Percentiles rank a stretch among this genome's conserved stretches.
These are phyloP conservation scores for Blastocystis sp. DNA, from an alignment of 352 stramenopile genomes.

Conservation along the genomic window DNA sequence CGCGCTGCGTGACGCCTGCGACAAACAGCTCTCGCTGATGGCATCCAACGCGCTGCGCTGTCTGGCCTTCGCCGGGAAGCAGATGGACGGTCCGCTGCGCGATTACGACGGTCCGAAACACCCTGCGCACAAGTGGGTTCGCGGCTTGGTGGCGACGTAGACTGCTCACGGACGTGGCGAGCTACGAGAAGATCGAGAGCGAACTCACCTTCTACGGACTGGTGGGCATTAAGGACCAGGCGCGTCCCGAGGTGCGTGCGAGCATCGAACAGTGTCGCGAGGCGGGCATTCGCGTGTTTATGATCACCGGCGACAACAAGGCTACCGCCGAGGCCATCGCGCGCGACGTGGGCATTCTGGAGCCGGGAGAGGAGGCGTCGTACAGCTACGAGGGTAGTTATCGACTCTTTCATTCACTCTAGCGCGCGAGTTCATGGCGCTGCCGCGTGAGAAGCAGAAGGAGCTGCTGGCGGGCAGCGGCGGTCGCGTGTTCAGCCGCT, in stretches of 20 bases:
- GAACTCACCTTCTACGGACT: constrained; percentile 85
- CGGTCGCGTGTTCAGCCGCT: constrained; percentile 79
- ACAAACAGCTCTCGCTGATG: constrained; percentile 69
- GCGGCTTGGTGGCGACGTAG: background rate
- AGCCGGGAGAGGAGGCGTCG: constrained; percentile 28
- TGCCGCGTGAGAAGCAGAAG: background rate
- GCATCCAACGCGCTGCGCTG: constrained; percentile 83
- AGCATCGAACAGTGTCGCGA: constrained; percentile 85
- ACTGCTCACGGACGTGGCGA: background rate
- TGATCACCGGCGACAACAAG: constrained; percentile 97
- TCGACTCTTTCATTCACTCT: background rate
- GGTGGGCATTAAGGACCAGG: constrained; percentile 88
- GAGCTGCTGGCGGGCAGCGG: background rate
- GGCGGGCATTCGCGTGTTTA: constrained; percentile 85
- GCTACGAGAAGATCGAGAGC: constrained; percentile 72
- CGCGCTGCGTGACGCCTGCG: constrained; percentile 67
- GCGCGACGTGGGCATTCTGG: constrained; percentile 89
- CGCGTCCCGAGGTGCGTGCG: constrained; percentile 82
- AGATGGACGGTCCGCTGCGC: background rate
- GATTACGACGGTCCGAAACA: constrained; percentile 14
- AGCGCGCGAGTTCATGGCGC: background rate
- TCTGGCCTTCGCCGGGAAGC: constrained; percentile 82
- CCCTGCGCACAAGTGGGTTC: background rate
- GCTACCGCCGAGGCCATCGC: constrained; percentile 88
- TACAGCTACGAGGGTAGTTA: background rate